Percentiles rank a stretch among this genome's conserved stretches.
Conservation (phyloP, 2,329 filamentous ascomycete genomes). For the Coniochaeta sp. region DNA sequence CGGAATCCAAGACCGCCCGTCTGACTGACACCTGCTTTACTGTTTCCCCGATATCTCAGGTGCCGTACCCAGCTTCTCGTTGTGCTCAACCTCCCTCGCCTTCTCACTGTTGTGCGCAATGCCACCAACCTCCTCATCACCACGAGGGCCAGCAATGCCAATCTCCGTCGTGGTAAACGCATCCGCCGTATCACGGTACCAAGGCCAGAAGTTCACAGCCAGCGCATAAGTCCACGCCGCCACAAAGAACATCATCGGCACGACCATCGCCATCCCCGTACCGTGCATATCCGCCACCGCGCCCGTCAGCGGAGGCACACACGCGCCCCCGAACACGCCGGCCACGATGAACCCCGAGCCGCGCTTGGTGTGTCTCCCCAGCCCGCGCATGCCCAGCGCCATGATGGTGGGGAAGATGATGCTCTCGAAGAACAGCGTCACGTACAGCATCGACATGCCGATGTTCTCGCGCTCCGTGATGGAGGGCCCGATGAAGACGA, state of each 20-base stretch:
- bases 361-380: conserved; percentile 71
- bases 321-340: conserved; percentile 66
- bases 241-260: conserved; percentile 55
- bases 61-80: not conserved
- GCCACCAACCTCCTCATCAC: not conserved
- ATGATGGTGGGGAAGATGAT: conserved; percentile 80
- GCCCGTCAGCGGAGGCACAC: conserved; percentile 66
- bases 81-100: conserved; percentile 3
- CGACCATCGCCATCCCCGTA: conserved; percentile 58
- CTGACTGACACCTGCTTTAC: too few relatives aligned
- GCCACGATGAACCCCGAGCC: conserved; percentile 66
- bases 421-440: conserved; percentile 71
- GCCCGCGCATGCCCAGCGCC: conserved; percentile 66
- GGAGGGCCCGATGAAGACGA: conserved; percentile 52
- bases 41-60: too few relatives aligned
- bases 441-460: conserved; percentile 55
- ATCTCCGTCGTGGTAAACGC: conserved; percentile 40
- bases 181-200: conserved; percentile 58
- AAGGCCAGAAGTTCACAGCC: conserved; percentile 59
- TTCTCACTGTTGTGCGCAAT: conserved; percentile 10
- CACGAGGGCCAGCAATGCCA: conserved; percentile 22
- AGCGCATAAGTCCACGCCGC: conserved; percentile 49
- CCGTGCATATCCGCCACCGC: conserved; percentile 56
- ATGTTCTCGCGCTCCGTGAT: conserved; percentile 38
- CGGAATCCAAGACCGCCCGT: too few relatives aligned